Evolutionary conservation across 2,329 filamentous ascomycete genomes (phyloP).

Genomic region (Ascochyta rabiei): DNA sequence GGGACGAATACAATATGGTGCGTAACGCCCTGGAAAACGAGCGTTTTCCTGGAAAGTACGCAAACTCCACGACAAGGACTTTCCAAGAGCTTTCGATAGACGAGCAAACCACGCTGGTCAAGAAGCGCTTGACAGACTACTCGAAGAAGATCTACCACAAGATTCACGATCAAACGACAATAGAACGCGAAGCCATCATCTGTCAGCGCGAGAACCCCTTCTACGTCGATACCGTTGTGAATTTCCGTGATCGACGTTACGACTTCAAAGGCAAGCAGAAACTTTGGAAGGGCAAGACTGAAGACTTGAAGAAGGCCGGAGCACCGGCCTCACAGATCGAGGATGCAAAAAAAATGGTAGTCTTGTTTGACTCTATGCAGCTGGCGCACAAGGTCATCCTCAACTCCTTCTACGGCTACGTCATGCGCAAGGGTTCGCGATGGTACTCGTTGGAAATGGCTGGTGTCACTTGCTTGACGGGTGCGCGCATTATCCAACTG

Average conservation of each 20-base stretch:
- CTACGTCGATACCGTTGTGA: conserved; percentile 93
- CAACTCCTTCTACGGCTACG: conserved; percentile 98
- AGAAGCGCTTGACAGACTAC: conserved; percentile 88
- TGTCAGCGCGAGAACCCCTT: conserved; percentile 98
- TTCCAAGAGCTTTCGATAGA: conserved; percentile 83
- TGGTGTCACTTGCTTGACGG: conserved; percentile 94
- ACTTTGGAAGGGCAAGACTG: conserved; percentile 97
- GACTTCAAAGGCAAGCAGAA: conserved; percentile 99
- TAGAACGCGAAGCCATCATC: conserved; percentile 94
- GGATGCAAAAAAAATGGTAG: conserved; percentile 97
- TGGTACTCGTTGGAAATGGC: conserved; percentile 99
- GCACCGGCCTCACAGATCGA: conserved; percentile 80
- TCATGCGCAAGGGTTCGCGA: conserved; percentile 97
- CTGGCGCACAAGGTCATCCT: conserved; percentile 98
- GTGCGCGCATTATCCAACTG: conserved; percentile 95
- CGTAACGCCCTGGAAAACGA: conserved; percentile 89
- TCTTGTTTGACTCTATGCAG: conserved; percentile 93
- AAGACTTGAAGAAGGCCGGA: conserved; percentile 80
- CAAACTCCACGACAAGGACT: conserved; percentile 71
- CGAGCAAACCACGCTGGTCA: conserved; percentile 79
- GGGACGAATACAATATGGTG: conserved; percentile 99
- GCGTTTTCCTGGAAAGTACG: conserved; percentile 79
- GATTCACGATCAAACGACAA: conserved; percentile 92
- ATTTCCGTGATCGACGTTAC: conserved; percentile 95
- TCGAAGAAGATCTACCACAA: conserved; percentile 99